These are phyloP conservation scores for Boletus eberwhitei DNA, from an alignment of 768 basidiomycete species.

Conservation along the genomic window DNA sequence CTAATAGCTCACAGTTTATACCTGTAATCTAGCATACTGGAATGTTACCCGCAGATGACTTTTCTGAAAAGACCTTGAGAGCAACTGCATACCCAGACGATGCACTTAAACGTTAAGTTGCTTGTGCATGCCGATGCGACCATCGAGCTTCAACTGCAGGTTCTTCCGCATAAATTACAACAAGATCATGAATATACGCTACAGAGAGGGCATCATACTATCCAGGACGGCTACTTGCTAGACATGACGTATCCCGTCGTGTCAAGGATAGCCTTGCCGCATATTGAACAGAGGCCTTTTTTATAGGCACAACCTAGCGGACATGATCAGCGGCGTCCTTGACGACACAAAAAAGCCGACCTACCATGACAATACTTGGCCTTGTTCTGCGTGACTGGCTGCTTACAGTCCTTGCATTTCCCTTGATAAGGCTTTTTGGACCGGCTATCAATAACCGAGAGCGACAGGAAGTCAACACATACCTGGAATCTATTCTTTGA, in stretches of 20 bases:
- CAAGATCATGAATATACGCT: slow-evolving; percentile 7
- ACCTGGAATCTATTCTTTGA: slow-evolving; percentile 79
- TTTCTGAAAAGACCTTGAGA: background rate
- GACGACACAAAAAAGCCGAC: slow-evolving; percentile 20
- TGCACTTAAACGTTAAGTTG: background rate
- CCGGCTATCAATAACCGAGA: background rate
- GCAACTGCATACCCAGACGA: too few species aligned
- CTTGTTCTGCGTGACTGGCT: slow-evolving; percentile 77
- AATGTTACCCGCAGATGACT: background rate
- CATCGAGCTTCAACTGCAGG: background rate
- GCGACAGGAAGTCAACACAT: slow-evolving; percentile 27
- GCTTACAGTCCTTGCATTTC: slow-evolving; percentile 88
- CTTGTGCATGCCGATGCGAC: background rate
- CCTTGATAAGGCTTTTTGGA: slow-evolving; percentile 69
- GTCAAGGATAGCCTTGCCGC: slow-evolving; percentile 83
- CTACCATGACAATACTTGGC: slow-evolving; percentile 88
- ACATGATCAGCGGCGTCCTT: slow-evolving; percentile 4
- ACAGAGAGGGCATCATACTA: slow-evolving; percentile 22
- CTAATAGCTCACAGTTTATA: background rate
- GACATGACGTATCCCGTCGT: slow-evolving; percentile 85
- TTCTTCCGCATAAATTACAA: slow-evolving; percentile 10
- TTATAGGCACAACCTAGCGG: slow-evolving; percentile 78
- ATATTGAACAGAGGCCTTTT: slow-evolving; percentile 84
- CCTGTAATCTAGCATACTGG: background rate
- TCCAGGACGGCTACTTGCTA: slow-evolving; percentile 49